Evolutionary conservation across 768 basidiomycete genomes (phyloP), one percentile per base, ranked within the genome.

Genomic region (Hypholoma fasciculare): DNA sequence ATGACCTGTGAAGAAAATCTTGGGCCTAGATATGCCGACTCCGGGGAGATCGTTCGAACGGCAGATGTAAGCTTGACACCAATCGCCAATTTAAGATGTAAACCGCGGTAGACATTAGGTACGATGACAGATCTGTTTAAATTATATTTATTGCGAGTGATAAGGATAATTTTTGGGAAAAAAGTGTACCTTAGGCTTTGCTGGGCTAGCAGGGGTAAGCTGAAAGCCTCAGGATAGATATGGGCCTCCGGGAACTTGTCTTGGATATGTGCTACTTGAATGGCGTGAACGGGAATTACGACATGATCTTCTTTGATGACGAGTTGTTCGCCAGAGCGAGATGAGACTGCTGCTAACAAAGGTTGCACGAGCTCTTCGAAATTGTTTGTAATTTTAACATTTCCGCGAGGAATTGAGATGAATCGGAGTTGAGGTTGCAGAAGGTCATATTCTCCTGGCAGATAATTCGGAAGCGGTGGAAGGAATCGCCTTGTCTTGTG

Each of bases 11-110:
- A 66, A 2, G 82, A 84, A 67, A 86, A 86, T 17, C 82, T 77
- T 2, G 83, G 82, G 1, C 83, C 82, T 12, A 84, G 66, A 62
- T 80, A 82, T 1, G 82, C 83, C 5, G 82, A 82, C 13, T 81
- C 78, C 2, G 83, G 83, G n/a, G 82, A 83, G 44, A 86, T 83
- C 1, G 82, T 83, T 57, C 84, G 80, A 14, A 84, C 74, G 7
- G 82, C 82, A 12, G 82, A 83, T 3, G 84, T 84, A 40, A 86
- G 74, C 58, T 81, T 83, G 61, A 85, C 75, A 14, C 83, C 83
- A 49, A 84, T 75, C 6, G 76, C 79, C 1, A 85, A 74, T 61
- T 86, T 86, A 51, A 86, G 77, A 4, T 80, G 80, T 5, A 80
- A 68, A n/a, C 74, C 73, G 34, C 61, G 67, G 59, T 78, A 79